These are phyloP conservation scores for Tolypocladium capitatum DNA, from an alignment of 2,329 filamentous ascomycete species.

Conservation along the genomic window DNA sequence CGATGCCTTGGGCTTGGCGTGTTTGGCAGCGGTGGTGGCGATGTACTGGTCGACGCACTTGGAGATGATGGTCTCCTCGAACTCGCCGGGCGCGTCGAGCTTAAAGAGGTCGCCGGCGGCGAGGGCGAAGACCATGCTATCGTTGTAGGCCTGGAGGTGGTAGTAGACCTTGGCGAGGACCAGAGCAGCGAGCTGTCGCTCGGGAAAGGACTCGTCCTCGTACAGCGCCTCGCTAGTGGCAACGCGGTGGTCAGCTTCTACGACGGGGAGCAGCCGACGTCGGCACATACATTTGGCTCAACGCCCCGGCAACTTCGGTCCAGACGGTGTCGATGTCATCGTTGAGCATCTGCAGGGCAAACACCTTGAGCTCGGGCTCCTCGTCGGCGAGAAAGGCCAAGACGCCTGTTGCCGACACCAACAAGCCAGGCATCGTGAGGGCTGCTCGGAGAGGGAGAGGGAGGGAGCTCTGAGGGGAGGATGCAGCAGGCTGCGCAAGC, in stretches of 20 bases:
- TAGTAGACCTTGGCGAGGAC: conserved; percentile 98
- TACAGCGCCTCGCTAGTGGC: conserved; percentile 75
- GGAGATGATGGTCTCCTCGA: conserved; percentile 97
- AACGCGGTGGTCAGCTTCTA: conserved; percentile 3
- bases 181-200: conserved; percentile 85
- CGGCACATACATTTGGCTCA: conserved; percentile 71
- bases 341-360: conserved; percentile 89
- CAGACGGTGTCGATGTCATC: conserved; percentile 94
- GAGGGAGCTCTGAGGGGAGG: conserved; percentile 4
- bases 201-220: conserved; percentile 88
- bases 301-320: conserved; percentile 87
- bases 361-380: conserved; percentile 85
- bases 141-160: conserved; percentile 95
- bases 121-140: conserved; percentile 96
- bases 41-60: conserved; percentile 99
- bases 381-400: conserved; percentile 92
- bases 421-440: conserved; percentile 68
- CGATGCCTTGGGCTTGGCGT: conserved; percentile 29
- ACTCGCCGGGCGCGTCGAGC: conserved; percentile 81
- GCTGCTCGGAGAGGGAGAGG: neutral
- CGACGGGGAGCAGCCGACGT: neutral
- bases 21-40: conserved; percentile 47
- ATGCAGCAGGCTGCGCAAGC: neutral
- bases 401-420: conserved; percentile 88
- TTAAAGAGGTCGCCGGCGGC: conserved; percentile 92